Conservation (phyloP, 768 basidiomycete species). For the Naganishia vishniacii region DNA sequence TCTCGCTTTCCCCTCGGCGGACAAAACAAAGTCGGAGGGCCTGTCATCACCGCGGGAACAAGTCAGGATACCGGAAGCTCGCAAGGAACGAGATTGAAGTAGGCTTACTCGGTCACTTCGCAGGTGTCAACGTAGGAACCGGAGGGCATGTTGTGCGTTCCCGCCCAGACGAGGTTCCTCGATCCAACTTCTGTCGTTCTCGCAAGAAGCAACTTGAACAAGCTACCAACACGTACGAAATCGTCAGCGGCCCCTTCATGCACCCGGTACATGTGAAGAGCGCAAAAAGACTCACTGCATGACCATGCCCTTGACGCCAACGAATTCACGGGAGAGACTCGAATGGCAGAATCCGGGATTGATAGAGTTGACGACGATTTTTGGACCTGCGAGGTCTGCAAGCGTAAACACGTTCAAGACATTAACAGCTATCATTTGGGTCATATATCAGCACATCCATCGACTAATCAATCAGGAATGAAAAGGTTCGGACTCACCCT, state of each 20-base stretch:
- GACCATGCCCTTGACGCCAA: background rate
- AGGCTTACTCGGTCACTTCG: conserved; percentile 22
- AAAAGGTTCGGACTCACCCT: conserved; percentile 10
- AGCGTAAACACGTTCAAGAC: conserved; percentile 14
- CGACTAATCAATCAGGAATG: no score
- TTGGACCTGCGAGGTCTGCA: conserved; percentile 10
- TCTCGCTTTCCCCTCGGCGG: background rate
- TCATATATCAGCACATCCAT: background rate
- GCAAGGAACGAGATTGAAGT: background rate
- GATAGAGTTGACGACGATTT: conserved; percentile 20
- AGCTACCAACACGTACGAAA: conserved; percentile 1
- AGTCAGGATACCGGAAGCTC: background rate
- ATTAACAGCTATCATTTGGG: conserved; percentile 14
- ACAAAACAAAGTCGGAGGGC: conserved; percentile 14
- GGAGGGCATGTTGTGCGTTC: conserved; percentile 17
- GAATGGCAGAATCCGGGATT: conserved; percentile 26
- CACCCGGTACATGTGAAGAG: background rate
- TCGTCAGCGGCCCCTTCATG: background rate
- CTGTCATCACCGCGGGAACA: background rate
- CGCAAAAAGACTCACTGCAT: background rate
- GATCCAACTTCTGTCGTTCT: conserved; percentile 23
- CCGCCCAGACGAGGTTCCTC: conserved; percentile 20
- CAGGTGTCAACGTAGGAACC: conserved; percentile 20
- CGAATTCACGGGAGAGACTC: background rate
- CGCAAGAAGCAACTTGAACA: conserved; percentile 13